Conservation (phyloP, 169 alveolate species). For the Perkinsus marinus region DNA sequence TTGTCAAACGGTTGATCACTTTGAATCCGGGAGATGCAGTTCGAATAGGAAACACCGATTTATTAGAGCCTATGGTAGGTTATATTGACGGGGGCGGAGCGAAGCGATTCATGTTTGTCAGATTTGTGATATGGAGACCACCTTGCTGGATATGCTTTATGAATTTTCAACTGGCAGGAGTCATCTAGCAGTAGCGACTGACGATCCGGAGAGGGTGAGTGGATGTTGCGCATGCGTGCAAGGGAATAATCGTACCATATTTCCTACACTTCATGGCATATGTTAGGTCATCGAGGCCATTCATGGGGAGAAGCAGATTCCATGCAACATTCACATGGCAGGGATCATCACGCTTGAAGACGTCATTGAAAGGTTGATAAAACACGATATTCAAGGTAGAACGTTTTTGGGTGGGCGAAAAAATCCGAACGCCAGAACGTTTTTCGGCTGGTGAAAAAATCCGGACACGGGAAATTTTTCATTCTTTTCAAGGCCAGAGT, state of each 20-base stretch:
- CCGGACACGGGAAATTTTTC: not conserved
- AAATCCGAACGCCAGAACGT: not conserved
- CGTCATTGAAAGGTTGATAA: not conserved
- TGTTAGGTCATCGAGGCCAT: not conserved
- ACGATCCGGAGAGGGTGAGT: not conserved
- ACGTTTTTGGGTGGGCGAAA: not conserved
- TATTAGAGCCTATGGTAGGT: not conserved
- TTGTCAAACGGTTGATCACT: constrained; percentile 1
- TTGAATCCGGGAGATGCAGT: constrained; percentile 1
- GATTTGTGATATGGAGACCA: not conserved
- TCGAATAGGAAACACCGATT: not conserved
- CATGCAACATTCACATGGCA: constrained; percentile 4
- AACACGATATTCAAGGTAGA: not conserved
- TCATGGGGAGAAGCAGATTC: not conserved
- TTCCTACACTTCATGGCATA: not conserved
- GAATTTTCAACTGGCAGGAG: constrained; percentile 1
- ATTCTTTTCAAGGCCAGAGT: not conserved
- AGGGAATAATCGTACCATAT: too few species aligned
- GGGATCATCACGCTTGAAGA: constrained; percentile 6
- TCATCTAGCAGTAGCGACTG: not conserved
- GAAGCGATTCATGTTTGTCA: not conserved
- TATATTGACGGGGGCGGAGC: not conserved
- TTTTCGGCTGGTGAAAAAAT: not conserved
- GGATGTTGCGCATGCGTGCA: not conserved
- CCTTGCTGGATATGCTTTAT: not conserved